Percentiles rank a stretch among this genome's conserved stretches.
These are phyloP conservation scores for Colletotrichum limetticola DNA, from an alignment of 2,329 filamentous ascomycete genomes.

Conservation along the genomic window DNA sequence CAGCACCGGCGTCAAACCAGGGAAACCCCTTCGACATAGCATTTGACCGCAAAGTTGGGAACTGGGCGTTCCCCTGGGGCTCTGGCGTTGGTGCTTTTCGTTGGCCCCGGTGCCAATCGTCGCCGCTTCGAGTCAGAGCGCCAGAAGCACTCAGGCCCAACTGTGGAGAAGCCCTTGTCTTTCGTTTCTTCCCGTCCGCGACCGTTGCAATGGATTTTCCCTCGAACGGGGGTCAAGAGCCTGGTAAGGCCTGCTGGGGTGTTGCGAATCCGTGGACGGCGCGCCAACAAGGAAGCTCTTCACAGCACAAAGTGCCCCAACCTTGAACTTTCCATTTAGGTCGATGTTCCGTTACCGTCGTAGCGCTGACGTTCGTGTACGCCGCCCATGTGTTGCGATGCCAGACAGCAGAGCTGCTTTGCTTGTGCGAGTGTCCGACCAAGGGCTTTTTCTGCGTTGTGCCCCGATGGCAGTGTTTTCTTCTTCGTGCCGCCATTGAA, in stretches of 20 bases:
- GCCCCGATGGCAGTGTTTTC: neutral
- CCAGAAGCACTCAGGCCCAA: conserved; percentile 49
- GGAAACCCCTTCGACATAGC: conserved; percentile 21
- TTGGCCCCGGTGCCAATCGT: conserved; percentile 34
- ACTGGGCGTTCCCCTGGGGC: conserved; percentile 6
- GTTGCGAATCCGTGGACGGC: neutral
- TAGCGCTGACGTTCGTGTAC: conserved; percentile 9
- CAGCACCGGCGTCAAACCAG: neutral
- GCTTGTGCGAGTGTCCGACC: neutral
- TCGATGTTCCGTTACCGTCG: neutral
- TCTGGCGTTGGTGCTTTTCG: conserved; percentile 15
- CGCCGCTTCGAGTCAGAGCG: conserved; percentile 33
- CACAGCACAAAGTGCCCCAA: neutral
- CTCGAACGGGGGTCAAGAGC: conserved; percentile 1
- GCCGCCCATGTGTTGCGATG: neutral
- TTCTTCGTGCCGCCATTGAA: neutral
- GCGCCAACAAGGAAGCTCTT: neutral
- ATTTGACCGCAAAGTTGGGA: conserved; percentile 22
- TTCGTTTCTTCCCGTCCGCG: conserved; percentile 35
- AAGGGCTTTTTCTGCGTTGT: neutral
- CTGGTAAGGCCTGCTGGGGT: neutral
- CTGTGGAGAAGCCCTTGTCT: conserved; percentile 44
- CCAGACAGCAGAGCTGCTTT: neutral
- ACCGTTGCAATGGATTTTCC: conserved; percentile 28
- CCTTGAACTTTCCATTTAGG: too few species aligned